Evolutionary conservation across 1,284 basidiomycete species (phyloP), one percentile per base, ranked within the genome.

Genomic region (Pseudozyma pruni): DNA sequence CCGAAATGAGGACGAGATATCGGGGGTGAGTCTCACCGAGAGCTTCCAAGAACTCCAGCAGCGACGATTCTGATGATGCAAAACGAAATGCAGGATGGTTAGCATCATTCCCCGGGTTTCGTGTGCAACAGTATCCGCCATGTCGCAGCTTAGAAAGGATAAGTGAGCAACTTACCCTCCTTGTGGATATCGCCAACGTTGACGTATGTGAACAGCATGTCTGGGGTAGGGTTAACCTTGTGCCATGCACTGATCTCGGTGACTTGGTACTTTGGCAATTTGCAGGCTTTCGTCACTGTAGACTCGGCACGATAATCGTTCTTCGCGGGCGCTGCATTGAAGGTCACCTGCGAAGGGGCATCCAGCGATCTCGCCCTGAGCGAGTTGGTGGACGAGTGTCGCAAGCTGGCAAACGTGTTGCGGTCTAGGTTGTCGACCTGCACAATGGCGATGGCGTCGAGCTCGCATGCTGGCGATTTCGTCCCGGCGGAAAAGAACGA

Each of bases 341-440:
- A 69, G 2, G 69, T 72, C n/a, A 67, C 39, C 38, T 72, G 69
- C 6, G 55, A 53, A n/a, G 69, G 62, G 2, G 69, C 69, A 29
- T 52, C 54, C 41, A 72, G 32, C 23, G 69, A 56, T 16, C 62
- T 51, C n/a, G 50, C 46, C 31, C 62, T 39, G 11, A 72, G 43
- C 29, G 69, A 72, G 20, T 59, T 3, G 32, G 35, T 32, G 3
- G 61, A 46, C 4, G 62, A 51, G 49, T 72, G 69, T 37, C 43
- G 48, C 8, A 72, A 55, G 34, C 58, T 44, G 5, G 69, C 45
- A 10, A 61, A 72, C 0, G 58, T 51, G 17, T 58, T 38, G 7
- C 34, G 32, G 20, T 60, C 45, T n/a, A 63, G 32, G 13, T 49
- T 25, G 4, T 62, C 55, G 14, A 39, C 62, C 4, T n/a, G 20